Base-by-base conservation (phyloP, 2,329 filamentous ascomycete genomes). In the Colletotrichum sp. region DNA sequence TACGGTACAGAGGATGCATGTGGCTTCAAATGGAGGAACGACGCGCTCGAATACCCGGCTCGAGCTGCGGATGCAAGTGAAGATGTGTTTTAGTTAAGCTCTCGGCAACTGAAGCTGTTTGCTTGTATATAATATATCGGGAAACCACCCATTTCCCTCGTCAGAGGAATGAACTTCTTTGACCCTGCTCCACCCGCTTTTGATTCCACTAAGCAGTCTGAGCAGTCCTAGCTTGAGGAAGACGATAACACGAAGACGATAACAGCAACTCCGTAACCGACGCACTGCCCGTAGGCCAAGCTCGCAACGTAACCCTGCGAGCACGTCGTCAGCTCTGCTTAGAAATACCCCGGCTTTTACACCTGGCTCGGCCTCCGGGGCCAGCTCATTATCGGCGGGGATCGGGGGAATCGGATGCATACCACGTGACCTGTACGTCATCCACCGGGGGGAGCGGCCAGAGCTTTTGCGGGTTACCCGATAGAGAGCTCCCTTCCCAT, bases 401-500 rank as follows among this genome's bases (percentile, higher is more conserved):
- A 72, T 51, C 43, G 57, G 57, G 33, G n/a, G 47, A 27, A 31
- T n/a, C 38, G 33, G 36, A 31, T 15, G 18, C 3, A 16, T 24
- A 16, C 13, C 74, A 75, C 74, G 74, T 75, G 74, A 75, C 72
- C 54, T 74, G 43, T 73, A 74, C 72, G 72, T 74, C 72, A 74
- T 74, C 47, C 38, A 73, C 33, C 13, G 59, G 51, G 18, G 62
- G 47, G 47, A 55, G 55, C 31, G 16, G 21, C 24, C 51, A 47
- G 47, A 69, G 66, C 57, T 69, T 66, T 54, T 58, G 47, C 57
- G 59, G 51, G 59, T 29, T 64, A n/a, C 29, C 51, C 55, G n/a
- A 31, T 29, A 34, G 57, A 34, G 57, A 73, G 72, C 72, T 74
- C 51, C 16, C 29, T 31, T 69, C 57, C 43, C n/a, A 51, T n/a